Conservation (phyloP, 75 land plant genomes). For the Ceratopteris richardii region DNA sequence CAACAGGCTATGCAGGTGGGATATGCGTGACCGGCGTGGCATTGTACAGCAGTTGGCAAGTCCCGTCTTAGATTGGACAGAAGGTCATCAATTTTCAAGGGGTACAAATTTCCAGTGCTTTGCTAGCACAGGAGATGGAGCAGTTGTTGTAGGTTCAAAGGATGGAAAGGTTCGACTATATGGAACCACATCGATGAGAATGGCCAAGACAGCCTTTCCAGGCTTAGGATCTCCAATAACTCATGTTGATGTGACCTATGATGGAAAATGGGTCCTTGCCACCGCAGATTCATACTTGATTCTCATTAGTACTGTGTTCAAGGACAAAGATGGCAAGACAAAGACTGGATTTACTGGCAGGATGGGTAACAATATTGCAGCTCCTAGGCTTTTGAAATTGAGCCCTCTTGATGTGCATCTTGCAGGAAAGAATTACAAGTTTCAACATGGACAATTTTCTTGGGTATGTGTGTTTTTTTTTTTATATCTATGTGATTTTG, state of each 20-base stretch:
- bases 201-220: slow-evolving; percentile 97
- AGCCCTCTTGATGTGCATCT: slow-evolving; percentile 87
- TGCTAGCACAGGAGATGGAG: slow-evolving; percentile 94
- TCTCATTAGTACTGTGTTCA: slow-evolving; percentile 82
- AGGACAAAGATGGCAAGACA: slow-evolving; percentile 84
- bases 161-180: slow-evolving; percentile 96
- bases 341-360: slow-evolving; percentile 95
- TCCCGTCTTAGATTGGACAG: slow-evolving; percentile 86
- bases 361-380: slow-evolving; percentile 92
- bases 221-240: slow-evolving; percentile 95
- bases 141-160: slow-evolving; percentile 87
- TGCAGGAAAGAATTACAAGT: slow-evolving; percentile 78
- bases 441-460: slow-evolving; percentile 90
- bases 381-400: slow-evolving; percentile 91
- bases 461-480: slow-evolving; percentile 52
- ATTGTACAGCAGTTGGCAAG: slow-evolving; percentile 73
- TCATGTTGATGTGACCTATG: slow-evolving; percentile 97
- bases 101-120: slow-evolving; percentile 98
- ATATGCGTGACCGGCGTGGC: slow-evolving; percentile 83
- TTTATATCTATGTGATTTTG: too few relatives aligned
- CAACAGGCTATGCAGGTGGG: slow-evolving; percentile 94
- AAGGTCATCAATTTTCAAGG: slow-evolving; percentile 93
- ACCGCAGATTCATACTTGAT: slow-evolving; percentile 96
- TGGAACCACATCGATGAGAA: slow-evolving; percentile 81
- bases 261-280: slow-evolving; percentile 96